Base-by-base conservation (phyloP, 176 grass and related monocot genomes). In the Ensete glaucum region DNA sequence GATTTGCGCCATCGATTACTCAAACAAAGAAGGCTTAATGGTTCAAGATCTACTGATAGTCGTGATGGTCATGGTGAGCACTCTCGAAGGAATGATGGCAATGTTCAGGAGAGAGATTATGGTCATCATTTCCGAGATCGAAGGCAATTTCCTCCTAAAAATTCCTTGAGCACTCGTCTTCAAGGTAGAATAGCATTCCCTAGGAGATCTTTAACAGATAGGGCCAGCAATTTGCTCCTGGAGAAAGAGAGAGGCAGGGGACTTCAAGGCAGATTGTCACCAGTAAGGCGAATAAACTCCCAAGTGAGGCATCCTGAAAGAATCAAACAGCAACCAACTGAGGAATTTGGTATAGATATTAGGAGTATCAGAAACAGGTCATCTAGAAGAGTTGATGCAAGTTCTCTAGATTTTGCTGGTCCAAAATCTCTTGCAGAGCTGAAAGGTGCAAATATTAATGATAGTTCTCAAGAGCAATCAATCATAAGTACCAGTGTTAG, bases 121-220 rank as follows among this genome's bases (percentile, higher is more conserved):
- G 25, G 11, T 76, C 29, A 77, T 50, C 79, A 25, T 77, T 73
- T 17, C 8, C 67, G 74, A 79, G 85, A 86, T 58, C 85, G 86
- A 76, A 63, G 54, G 71, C 17, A 82, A 68, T 76, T 64, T 54
- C 60, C 64, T 73, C 86, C n/a, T 53, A 86, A 84, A 73, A 89
- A 83, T 69, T 78, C 80, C 13, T 67, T 93, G 52, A 89, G 84
- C 57, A 85, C 82, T 77, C 88, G 91, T 73, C 78, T 99, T 16
- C 82, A 81, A 68, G 86, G 91, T 57, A 91, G 96, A 88, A 95
- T 99, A 81, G 87, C 82, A 69, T 87, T 99, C 67, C 96, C 96
- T 82, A 20, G 77, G 82, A 94, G 48, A 70, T 60, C 85, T 51
- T 43, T 43, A 43, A 84, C 77, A 69, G 87, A 96, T 70, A 85